These are phyloP conservation scores for Bocquillonia castaneifolia DNA, from an alignment of 441 rosid species.

Conservation along the genomic window DNA sequence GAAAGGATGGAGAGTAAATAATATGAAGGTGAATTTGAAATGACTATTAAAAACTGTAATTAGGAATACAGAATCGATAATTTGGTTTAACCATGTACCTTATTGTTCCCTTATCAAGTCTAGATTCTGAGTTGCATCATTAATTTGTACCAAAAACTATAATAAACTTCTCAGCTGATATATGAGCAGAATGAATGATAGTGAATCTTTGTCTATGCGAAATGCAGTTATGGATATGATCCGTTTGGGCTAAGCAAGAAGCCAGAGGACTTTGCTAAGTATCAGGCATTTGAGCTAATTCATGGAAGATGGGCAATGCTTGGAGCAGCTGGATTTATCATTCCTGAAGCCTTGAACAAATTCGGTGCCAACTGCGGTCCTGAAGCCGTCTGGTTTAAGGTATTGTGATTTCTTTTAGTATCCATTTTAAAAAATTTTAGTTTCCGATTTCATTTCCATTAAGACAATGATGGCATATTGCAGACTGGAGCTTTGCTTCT, in stretches of 20 bases:
- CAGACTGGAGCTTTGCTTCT: conserved; percentile 96
- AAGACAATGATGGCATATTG: conserved; percentile 5
- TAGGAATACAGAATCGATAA: no score
- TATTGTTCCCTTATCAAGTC: no score
- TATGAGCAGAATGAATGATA: no score
- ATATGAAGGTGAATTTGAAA: no score
- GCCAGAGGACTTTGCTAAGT: conserved; percentile 88
- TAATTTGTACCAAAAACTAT: not conserved
- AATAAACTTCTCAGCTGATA: no score
- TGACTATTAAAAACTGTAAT: no score
- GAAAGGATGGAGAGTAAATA: no score
- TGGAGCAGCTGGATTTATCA: conserved; percentile 90
- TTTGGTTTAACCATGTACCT: no score
- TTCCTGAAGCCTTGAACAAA: conserved; percentile 94
- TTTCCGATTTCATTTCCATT: not conserved
- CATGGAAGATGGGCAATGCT: conserved; percentile 98
- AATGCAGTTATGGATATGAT: conserved; percentile 89
- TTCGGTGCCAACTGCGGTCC: conserved; percentile 96
- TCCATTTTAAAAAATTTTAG: not conserved
- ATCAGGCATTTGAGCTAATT: conserved; percentile 86
- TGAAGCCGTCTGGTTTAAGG: conserved; percentile 99
- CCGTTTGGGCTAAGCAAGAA: conserved; percentile 94
- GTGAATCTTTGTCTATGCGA: not conserved
- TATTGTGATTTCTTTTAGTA: not conserved
- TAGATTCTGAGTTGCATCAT: no score